A percentile compares a stretch with the other conserved stretches of the same genome.
These are phyloP conservation scores for Colletotrichum graminicola DNA, from an alignment of 2,329 filamentous ascomycete genomes.

Conservation along the genomic window DNA sequence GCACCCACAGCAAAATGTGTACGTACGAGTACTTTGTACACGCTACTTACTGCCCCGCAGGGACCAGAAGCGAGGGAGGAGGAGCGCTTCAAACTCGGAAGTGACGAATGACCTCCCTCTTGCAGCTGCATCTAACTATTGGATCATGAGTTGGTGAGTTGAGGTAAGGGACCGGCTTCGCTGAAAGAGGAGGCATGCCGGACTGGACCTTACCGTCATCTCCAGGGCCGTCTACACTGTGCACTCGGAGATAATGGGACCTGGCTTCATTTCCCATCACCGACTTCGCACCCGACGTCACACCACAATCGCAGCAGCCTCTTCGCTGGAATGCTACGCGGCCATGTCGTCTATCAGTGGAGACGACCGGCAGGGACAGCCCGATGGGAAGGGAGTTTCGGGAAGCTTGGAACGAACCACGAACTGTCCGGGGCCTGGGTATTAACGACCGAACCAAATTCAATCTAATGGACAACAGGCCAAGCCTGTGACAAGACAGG, in stretches of 20 bases:
- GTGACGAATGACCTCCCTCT: constrained; percentile 38
- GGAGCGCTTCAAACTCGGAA: constrained; percentile 18
- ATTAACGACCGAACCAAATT: neutral
- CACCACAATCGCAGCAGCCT: constrained; percentile 5
- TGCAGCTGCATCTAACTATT: constrained; percentile 31
- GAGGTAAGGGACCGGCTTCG: neutral
- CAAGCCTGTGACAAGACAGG: constrained; percentile 17
- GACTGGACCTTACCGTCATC: constrained; percentile 4
- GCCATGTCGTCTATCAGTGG: constrained; percentile 15
- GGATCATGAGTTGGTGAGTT: constrained; percentile 24
- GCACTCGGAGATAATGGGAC: constrained; percentile 1
- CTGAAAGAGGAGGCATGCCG: neutral
- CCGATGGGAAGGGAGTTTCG: constrained; percentile 7
- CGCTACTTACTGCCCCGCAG: constrained; percentile 27
- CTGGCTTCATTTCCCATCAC: constrained; percentile 10
- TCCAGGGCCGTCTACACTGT: neutral
- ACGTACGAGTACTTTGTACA: neutral
- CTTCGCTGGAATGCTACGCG: neutral
- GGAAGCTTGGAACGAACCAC: constrained; percentile 37
- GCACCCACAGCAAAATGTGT: constrained; percentile 8
- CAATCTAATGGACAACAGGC: constrained; percentile 6
- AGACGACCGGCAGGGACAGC: neutral
- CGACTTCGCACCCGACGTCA: constrained; percentile 1
- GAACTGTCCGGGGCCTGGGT: neutral
- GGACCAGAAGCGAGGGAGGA: constrained; percentile 14